These are phyloP conservation scores for Neurospora hispaniola DNA, from an alignment of 495 filamentous ascomycete species.

Conservation along the genomic window DNA sequence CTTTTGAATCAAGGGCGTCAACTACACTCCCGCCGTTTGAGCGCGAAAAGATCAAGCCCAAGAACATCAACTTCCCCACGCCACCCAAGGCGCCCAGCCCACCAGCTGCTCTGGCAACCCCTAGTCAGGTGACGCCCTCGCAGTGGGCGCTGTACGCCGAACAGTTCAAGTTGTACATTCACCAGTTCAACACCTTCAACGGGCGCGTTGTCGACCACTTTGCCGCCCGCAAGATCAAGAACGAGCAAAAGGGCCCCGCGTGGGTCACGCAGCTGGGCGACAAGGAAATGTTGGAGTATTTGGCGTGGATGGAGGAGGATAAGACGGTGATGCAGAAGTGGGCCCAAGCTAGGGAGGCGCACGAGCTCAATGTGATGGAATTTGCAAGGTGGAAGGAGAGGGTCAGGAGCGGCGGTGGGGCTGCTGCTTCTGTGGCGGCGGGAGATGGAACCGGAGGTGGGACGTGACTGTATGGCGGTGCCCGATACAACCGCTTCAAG, in stretches of 20 bases:
- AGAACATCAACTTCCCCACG: conserved; percentile 44
- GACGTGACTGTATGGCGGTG: not conserved
- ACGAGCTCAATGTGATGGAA: conserved; percentile 48
- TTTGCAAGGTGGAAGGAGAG: conserved; percentile 47
- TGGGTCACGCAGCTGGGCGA: conserved; percentile 53
- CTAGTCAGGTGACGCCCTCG: conserved; percentile 27
- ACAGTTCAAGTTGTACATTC: conserved; percentile 57
- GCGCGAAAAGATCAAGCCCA: conserved; percentile 16
- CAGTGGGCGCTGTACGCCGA: conserved; percentile 51
- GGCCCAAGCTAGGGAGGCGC: conserved; percentile 52
- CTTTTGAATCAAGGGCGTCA: conserved; percentile 59
- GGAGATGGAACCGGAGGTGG: conserved; percentile 19
- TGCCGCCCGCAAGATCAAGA: conserved; percentile 44
- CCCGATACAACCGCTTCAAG: not conserved
- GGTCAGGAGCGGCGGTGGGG: conserved; percentile 14
- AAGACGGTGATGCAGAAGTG: conserved; percentile 51
- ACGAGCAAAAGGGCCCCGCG: conserved; percentile 26
- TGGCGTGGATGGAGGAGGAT: conserved; percentile 53
- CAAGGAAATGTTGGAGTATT: conserved; percentile 39
- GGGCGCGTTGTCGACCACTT: conserved; percentile 58
- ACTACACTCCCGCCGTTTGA: conserved; percentile 26
- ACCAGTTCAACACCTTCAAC: conserved; percentile 58
- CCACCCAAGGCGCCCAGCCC: conserved; percentile 48
- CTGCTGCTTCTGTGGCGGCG: conserved; percentile 6
- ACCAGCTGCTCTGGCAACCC: conserved; percentile 24